phyloP scores from a whole-genome alignment of 805 yeast species.

The Saccharomycopsis oosterbeekiorum region DNA sequence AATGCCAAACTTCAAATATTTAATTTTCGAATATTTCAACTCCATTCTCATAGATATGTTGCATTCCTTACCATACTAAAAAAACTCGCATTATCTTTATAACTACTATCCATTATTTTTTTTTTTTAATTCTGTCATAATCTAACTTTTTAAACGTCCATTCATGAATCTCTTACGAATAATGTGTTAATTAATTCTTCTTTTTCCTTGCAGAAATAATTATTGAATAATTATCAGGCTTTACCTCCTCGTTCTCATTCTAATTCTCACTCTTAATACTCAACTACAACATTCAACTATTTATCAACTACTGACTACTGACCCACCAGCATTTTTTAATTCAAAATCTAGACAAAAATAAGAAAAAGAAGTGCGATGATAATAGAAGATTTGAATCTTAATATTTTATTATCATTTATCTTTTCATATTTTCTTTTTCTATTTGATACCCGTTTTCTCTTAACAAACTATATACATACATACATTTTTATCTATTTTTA shows the following conservation, averaged over 20 bases:
- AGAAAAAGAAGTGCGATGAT: no score
- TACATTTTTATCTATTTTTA: no score
- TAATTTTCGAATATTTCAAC: no score
- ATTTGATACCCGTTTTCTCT: no score
- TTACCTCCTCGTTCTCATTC: neutral
- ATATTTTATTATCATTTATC: no score
- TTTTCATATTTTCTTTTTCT: no score
- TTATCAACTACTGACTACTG: neutral
- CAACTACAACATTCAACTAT: neutral
- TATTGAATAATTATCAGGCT: neutral
- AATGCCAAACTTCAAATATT: no score
- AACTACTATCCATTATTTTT: neutral
- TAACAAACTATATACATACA: no score
- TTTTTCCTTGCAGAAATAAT: neutral
- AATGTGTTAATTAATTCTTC: neutral
- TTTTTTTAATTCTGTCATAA: neutral
- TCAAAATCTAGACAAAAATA: no score
- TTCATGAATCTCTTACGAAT: neutral
- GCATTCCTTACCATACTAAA: neutral
- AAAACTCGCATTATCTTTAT: neutral
- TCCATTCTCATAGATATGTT: no score
- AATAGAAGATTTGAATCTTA: no score
- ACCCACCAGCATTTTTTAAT: no score
- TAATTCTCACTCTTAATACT: neutral
- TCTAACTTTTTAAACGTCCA: neutral